These are phyloP conservation scores for Sphaerulina vaccinii DNA, from an alignment of 2,329 filamentous ascomycete species.

Conservation along the genomic window DNA sequence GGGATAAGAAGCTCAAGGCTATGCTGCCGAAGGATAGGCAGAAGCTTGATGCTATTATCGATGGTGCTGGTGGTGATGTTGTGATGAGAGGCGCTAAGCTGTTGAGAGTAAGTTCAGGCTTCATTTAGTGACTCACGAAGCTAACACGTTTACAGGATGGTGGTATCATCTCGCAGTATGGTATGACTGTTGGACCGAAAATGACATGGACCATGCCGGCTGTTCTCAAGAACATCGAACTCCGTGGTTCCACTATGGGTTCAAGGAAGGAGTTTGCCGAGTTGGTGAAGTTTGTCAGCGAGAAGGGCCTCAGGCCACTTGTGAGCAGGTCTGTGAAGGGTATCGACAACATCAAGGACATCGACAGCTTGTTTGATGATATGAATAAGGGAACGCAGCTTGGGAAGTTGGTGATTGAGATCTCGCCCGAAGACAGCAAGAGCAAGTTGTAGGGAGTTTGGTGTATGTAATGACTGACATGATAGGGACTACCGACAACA, in stretches of 20 bases:
- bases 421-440: slow-evolving; percentile 41
- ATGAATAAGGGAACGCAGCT: slow-evolving; percentile 86
- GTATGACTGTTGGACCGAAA: slow-evolving; percentile 83
- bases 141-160: slow-evolving; percentile 52
- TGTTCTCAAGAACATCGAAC: slow-evolving; percentile 81
- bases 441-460: slow-evolving; percentile 32
- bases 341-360: slow-evolving; percentile 71
- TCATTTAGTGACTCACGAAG: not conserved
- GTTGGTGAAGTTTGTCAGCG: slow-evolving; percentile 79
- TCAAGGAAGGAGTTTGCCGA: slow-evolving; percentile 85
- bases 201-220: slow-evolving; percentile 85
- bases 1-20: slow-evolving; percentile 71
- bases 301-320: slow-evolving; percentile 71
- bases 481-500: too few species aligned
- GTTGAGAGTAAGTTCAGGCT: slow-evolving; percentile 56
- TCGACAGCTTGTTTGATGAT: slow-evolving; percentile 80
- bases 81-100: slow-evolving; percentile 66
- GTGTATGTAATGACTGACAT: not conserved
- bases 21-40: slow-evolving; percentile 65
- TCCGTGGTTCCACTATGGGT: slow-evolving; percentile 87
- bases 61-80: slow-evolving; percentile 86
- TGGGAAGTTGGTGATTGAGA: slow-evolving; percentile 83
- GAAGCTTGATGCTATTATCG: slow-evolving; percentile 78
- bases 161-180: slow-evolving; percentile 81
- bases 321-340: slow-evolving; percentile 69